Base-by-base conservation (phyloP, 2,329 filamentous ascomycete genomes). In the Aspergillus luchuensis region DNA sequence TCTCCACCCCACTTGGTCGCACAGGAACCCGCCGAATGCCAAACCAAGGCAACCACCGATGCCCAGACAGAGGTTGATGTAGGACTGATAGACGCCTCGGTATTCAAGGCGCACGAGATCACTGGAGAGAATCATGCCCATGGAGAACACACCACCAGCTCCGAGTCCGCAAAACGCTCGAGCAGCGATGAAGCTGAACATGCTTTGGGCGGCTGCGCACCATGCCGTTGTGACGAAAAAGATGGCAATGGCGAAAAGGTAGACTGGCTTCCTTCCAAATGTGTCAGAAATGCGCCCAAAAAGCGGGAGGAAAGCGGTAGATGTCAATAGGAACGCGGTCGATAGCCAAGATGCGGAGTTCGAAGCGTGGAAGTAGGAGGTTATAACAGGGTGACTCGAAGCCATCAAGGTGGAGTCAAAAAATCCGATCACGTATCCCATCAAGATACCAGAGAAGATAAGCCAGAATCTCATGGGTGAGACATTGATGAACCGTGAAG, bases 381-480 rank as follows among this genome's bases (percentile, higher is more conserved):
- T 92, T 63, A 94, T 92, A 59, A 91, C 89, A 0, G 91, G 90
- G 73, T 95, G 91, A 45, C 85, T 89, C 2, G 89, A 91, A 4
- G 90, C 90, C 90, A 94, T 92, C 66, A 94, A 84, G 4, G 90
- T 94, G 10, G 85, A 84, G 78, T 94, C 91, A 70, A 94, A 93
- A 72, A 82, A 87, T 8, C 74, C 78, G 57, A 81, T 74, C 63
- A 88, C 84, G 68, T 85, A 85, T 4, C 81, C 80, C n/a, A 82
- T 71, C 62, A 89, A 75, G 50, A 89, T 80, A 54, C 84, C 83
- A 5, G 76, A 66, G 70, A 89, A 90, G 58, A 89, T 84, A 62
- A 86, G 71, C 82, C 85, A 87, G 76, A 91, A 90, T 30, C 82
- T 79, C 11, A 67, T 66, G 1, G 74, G 73, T 0, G 73, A 74